Evolutionary conservation across 2,329 filamentous ascomycete species (phyloP).

Genomic region (Paraconiothyrium brasiliense): DNA sequence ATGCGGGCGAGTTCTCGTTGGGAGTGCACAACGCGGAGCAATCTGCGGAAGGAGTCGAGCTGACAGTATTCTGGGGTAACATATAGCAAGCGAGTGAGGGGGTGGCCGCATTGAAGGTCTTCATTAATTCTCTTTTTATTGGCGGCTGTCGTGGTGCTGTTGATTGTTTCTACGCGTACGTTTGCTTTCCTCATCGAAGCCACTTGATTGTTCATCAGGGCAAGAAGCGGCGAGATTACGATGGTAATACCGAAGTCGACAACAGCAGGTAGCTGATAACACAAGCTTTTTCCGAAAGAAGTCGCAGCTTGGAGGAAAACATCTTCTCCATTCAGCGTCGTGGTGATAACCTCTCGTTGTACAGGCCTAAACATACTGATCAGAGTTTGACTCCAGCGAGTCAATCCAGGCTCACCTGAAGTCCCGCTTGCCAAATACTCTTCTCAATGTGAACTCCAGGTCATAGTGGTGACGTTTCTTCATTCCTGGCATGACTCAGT

Average conservation of each 20-base stretch:
- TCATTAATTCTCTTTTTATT: slow-evolving; percentile 76
- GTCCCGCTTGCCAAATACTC: slow-evolving; percentile 76
- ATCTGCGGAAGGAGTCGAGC: slow-evolving; percentile 77
- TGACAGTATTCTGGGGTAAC: slow-evolving; percentile 92
- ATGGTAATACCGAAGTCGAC: slow-evolving; percentile 90
- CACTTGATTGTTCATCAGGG: slow-evolving; percentile 96
- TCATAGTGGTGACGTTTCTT: slow-evolving; percentile 57
- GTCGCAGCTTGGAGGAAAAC: slow-evolving; percentile 92
- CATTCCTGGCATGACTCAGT: slow-evolving; percentile 39
- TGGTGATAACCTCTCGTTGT: slow-evolving; percentile 87
- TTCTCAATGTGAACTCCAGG: slow-evolving; percentile 76
- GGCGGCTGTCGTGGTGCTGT: slow-evolving; percentile 75
- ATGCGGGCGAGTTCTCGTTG: slow-evolving; percentile 88
- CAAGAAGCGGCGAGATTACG: slow-evolving; percentile 87
- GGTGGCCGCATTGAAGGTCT: slow-evolving; percentile 89
- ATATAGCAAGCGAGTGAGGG: slow-evolving; percentile 83
- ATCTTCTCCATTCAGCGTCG: slow-evolving; percentile 83
- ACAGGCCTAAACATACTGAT: slow-evolving; percentile 66
- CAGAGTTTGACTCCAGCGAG: slow-evolving; percentile 1
- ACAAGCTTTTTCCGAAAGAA: slow-evolving; percentile 91
- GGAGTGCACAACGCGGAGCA: slow-evolving; percentile 75
- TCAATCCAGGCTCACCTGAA: slow-evolving; percentile 67
- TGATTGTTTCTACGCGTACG: slow-evolving; percentile 85
- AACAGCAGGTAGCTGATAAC: slow-evolving; percentile 90
- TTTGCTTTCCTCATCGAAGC: slow-evolving; percentile 77